phyloP scores from a whole-genome alignment of 2,329 filamentous ascomycete genomes.

The Aureobasidium musti region DNA sequence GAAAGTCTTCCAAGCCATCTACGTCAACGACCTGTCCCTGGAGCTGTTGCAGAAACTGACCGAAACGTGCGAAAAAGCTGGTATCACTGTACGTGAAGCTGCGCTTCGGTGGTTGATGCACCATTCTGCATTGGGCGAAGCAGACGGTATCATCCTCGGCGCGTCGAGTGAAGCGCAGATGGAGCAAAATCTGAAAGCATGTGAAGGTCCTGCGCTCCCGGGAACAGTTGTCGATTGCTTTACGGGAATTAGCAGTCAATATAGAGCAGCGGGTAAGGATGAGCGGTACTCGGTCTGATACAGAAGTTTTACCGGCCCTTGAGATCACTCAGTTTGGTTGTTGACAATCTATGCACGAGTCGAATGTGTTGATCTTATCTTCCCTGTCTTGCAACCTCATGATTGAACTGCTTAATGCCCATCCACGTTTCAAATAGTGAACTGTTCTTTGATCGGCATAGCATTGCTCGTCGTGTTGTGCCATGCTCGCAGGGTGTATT shows the following conservation, averaged over 20 bases:
- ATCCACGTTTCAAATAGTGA: too few species aligned
- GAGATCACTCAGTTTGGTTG: too few species aligned
- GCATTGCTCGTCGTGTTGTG: too few species aligned
- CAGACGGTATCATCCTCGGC: slow-evolving; percentile 47
- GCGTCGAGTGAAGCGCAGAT: slow-evolving; percentile 41
- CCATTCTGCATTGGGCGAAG: slow-evolving; percentile 43
- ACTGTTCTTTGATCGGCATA: too few species aligned
- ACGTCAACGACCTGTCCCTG: slow-evolving; percentile 48
- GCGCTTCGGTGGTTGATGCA: slow-evolving; percentile 52
- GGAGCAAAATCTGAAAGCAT: slow-evolving; percentile 37
- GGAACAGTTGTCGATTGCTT: background rate
- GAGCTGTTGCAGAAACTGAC: slow-evolving; percentile 47
- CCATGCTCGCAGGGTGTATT: too few species aligned
- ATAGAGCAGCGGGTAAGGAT: background rate
- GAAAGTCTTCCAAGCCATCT: slow-evolving; percentile 43
- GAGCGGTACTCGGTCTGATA: background rate
- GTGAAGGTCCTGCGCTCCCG: background rate
- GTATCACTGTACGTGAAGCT: slow-evolving; percentile 47
- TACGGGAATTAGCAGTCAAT: background rate
- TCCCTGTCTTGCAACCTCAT: too few species aligned
- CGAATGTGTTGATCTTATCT: too few species aligned
- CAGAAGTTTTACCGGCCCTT: too few species aligned
- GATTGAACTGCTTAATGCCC: too few species aligned
- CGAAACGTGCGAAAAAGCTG: slow-evolving; percentile 42
- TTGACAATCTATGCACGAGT: too few species aligned